Conservation (phyloP, 1,284 basidiomycete species). For the Boletus smithii region DNA sequence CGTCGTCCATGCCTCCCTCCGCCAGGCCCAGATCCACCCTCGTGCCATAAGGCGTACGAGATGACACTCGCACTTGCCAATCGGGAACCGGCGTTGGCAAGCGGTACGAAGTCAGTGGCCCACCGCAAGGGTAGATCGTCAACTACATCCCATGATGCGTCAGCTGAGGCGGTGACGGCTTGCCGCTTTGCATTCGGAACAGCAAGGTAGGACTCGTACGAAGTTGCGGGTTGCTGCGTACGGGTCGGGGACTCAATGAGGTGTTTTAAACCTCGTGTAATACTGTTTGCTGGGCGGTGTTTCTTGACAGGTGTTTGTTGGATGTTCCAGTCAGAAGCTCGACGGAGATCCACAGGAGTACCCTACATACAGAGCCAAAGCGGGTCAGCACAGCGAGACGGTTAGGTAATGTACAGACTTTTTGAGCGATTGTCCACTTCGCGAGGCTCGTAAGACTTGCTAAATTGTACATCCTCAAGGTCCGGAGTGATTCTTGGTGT, state of each 20-base stretch:
- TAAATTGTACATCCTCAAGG: constrained; percentile 76
- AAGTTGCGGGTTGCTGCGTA: constrained; percentile 27
- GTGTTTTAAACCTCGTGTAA: constrained; percentile 58
- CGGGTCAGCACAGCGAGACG: constrained; percentile 5
- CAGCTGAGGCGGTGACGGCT: constrained; percentile 37
- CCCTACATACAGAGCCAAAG: constrained; percentile 40
- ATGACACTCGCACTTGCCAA: constrained; percentile 55
- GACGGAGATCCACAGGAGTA: constrained; percentile 56
- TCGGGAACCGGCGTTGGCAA: constrained; percentile 64
- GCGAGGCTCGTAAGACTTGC: constrained; percentile 68
- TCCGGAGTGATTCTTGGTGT: constrained; percentile 51
- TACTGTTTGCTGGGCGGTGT: constrained; percentile 52
- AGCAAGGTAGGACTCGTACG: constrained; percentile 36
- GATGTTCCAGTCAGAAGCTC: constrained; percentile 48
- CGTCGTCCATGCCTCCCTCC: constrained; percentile 47
- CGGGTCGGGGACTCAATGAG: constrained; percentile 46
- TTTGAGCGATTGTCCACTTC: constrained; percentile 65
- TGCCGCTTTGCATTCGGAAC: constrained; percentile 28
- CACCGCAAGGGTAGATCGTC: constrained; percentile 74
- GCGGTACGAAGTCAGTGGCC: constrained; percentile 76
- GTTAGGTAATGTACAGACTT: constrained; percentile 40
- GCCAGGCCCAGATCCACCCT: constrained; percentile 41
- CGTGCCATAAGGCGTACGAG: constrained; percentile 64
- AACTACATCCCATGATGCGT: constrained; percentile 67
- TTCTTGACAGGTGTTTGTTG: constrained; percentile 51